Conservation (phyloP, 169 alveolate species). For the Cystoisospora suis region DNA sequence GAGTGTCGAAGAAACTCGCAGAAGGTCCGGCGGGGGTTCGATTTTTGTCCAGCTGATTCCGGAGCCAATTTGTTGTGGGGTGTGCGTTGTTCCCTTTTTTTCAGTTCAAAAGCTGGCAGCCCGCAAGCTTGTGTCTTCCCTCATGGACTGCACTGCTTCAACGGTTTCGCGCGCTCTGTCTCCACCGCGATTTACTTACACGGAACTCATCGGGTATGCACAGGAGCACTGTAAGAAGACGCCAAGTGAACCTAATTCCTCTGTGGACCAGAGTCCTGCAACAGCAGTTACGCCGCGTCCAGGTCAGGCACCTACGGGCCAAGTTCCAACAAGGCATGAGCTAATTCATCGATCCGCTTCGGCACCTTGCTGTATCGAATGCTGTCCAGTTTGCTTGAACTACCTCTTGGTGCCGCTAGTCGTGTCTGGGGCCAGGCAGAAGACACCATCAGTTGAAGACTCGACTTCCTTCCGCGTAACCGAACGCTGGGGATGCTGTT, state of each 20-base stretch:
- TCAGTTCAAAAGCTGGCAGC: background rate
- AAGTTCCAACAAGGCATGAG: background rate
- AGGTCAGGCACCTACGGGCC: background rate
- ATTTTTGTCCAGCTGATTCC: too few species aligned
- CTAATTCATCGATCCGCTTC: background rate
- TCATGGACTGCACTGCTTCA: background rate
- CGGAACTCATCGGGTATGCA: background rate
- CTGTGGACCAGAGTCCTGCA: background rate
- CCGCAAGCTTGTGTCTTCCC: background rate
- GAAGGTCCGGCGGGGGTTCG: too few species aligned
- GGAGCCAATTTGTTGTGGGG: too few species aligned
- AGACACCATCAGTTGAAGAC: background rate
- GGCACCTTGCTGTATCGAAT: background rate
- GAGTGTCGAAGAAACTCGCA: too few species aligned
- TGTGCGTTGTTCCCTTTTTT: background rate
- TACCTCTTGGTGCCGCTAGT: background rate
- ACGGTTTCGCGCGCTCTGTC: background rate
- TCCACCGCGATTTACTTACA: background rate
- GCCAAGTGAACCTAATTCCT: background rate
- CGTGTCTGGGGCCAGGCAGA: background rate
- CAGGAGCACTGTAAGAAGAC: background rate
- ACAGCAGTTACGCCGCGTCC: background rate
- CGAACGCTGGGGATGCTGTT: background rate
- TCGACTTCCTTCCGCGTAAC: background rate
- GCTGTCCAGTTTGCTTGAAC: background rate